phyloP scores from a whole-genome alignment of 257 asterid genomes.

The Fraxinus anomala region DNA sequence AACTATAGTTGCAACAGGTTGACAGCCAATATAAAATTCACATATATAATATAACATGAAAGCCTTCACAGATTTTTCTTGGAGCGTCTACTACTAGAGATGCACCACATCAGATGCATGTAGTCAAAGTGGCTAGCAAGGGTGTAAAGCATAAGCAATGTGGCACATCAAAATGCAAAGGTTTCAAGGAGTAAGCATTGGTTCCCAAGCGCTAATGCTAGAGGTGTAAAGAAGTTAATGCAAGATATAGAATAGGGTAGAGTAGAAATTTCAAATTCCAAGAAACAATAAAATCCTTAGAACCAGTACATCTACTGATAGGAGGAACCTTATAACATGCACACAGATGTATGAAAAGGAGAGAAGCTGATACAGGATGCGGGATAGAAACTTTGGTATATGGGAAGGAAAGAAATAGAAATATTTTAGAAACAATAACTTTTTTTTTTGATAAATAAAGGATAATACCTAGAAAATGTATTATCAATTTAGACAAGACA shows the following conservation, averaged over 20 bases:
- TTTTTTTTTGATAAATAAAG: too few relatives aligned
- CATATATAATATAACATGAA: not conserved
- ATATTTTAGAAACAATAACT: not conserved
- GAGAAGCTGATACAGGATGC: not conserved
- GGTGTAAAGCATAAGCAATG: not conserved
- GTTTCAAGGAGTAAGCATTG: not conserved
- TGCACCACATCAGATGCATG: not conserved
- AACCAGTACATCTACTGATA: not conserved
- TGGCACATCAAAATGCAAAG: not conserved
- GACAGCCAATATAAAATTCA: not conserved
- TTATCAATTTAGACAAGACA: too few relatives aligned
- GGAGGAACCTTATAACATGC: slow-evolving; percentile 6
- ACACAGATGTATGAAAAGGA: not conserved
- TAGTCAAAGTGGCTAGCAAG: not conserved
- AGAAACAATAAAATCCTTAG: not conserved
- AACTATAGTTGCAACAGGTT: not conserved
- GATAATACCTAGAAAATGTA: too few relatives aligned
- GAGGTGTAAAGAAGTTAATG: not conserved
- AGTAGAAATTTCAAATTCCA: not conserved
- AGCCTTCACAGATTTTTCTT: not conserved
- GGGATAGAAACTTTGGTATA: not conserved
- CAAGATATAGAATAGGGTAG: not conserved
- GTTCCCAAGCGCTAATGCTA: not conserved
- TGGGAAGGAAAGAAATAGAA: not conserved
- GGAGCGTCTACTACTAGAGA: not conserved